These are phyloP conservation scores for Naegleria fowleri DNA, from an alignment of 208 protist genomes.

Conservation along the genomic window DNA sequence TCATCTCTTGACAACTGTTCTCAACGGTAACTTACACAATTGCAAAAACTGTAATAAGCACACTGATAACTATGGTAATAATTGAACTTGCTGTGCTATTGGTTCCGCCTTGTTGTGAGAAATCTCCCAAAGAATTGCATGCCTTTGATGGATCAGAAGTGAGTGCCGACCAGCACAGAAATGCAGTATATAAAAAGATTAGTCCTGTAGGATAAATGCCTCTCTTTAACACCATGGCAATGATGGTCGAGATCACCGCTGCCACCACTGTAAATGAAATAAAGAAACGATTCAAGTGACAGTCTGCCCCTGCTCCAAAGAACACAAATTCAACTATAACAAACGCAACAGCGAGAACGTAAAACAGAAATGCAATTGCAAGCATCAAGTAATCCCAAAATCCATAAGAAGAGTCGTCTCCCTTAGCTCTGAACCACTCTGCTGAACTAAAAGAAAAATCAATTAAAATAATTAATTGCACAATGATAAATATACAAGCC, in stretches of 20 bases:
- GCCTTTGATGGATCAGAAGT: neutral
- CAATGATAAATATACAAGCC: neutral
- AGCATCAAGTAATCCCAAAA: conserved; percentile 11
- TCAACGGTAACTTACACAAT: neutral
- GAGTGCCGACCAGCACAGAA: neutral
- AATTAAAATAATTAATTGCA: conserved; percentile 19
- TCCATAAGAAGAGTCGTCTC: neutral
- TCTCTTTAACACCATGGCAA: neutral
- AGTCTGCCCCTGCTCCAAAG: neutral
- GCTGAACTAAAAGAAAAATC: neutral
- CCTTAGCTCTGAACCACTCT: neutral
- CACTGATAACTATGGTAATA: neutral
- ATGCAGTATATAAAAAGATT: neutral
- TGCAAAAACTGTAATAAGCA: neutral
- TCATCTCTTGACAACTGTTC: too few relatives aligned
- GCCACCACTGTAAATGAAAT: neutral
- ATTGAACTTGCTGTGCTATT: neutral
- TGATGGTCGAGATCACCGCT: neutral
- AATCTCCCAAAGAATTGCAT: neutral
- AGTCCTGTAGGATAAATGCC: neutral
- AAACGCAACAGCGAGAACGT: neutral
- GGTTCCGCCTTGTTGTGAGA: neutral
- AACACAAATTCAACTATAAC: neutral
- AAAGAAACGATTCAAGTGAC: conserved; percentile 12
- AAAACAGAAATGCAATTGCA: neutral